A percentile compares a stretch with the other conserved stretches of the same genome.
Evolutionary conservation across 352 stramenopile species (phyloP).

Genomic region (Globisporangium perplexum): DNA sequence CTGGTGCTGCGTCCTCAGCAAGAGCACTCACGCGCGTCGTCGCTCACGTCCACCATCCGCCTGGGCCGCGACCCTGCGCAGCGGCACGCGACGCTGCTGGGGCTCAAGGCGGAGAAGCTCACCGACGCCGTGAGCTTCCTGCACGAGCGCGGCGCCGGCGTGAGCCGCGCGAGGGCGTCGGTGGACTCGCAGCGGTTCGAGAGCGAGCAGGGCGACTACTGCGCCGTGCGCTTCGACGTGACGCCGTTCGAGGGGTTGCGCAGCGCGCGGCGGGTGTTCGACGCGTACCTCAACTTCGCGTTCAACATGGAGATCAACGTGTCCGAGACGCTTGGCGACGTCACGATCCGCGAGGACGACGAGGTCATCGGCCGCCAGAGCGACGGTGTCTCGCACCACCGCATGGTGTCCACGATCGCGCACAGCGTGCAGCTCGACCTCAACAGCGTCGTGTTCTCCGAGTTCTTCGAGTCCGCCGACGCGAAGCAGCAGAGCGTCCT

Average conservation of each 20-base stretch:
- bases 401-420: constrained; percentile 25
- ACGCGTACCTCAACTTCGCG: constrained; percentile 37
- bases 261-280: constrained; percentile 33
- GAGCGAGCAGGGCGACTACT: constrained; percentile 26
- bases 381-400: constrained; percentile 26
- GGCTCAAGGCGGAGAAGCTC: constrained; percentile 33
- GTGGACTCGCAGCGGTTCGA: constrained; percentile 33
- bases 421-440: constrained; percentile 24
- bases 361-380: constrained; percentile 16
- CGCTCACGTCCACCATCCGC: constrained; percentile 28
- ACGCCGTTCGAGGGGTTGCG: constrained; percentile 27
- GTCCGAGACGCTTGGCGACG: constrained; percentile 34
- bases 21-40: constrained; percentile 20
- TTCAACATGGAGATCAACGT: constrained; percentile 53
- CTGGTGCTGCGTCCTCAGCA: constrained; percentile 11
- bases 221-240: constrained; percentile 33
- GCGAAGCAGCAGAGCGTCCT: not conserved
- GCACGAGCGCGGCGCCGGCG: constrained; percentile 22
- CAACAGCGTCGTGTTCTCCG: constrained; percentile 32
- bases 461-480: constrained; percentile 13
- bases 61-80: constrained; percentile 17
- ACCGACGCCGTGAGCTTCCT: constrained; percentile 30
- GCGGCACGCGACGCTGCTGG: constrained; percentile 24
- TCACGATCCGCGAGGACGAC: constrained; percentile 46
- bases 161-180: constrained; percentile 27